These are phyloP conservation scores for Mucor circinelloides DNA, from an alignment of 371 early-diverging fungal species.

Conservation along the genomic window DNA sequence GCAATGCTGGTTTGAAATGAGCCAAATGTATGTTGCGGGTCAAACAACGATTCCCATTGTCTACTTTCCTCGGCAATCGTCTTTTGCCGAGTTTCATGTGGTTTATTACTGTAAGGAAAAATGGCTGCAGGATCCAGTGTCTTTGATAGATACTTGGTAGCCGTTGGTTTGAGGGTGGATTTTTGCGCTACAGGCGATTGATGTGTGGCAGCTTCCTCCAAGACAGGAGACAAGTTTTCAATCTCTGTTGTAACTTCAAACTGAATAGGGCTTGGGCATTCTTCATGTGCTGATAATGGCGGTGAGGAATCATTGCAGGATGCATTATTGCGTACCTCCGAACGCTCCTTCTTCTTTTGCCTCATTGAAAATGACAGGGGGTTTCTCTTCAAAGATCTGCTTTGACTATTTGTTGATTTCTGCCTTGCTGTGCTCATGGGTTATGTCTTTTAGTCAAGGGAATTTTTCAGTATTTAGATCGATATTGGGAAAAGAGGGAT, in stretches of 20 bases:
- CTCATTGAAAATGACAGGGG: background rate
- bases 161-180: background rate
- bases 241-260: background rate
- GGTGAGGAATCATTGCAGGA: background rate
- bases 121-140: background rate
- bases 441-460: background rate
- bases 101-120: slow-evolving; percentile 9
- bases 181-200: background rate
- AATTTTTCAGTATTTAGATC: background rate
- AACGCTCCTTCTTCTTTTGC: slow-evolving; percentile 5
- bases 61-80: slow-evolving; percentile 17
- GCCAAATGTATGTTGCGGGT: slow-evolving; percentile 26
- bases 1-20: slow-evolving; percentile 10
- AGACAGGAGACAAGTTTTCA: background rate
- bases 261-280: background rate
- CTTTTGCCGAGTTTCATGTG: background rate
- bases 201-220: background rate
- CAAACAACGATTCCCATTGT: slow-evolving; percentile 26
- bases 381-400: background rate
- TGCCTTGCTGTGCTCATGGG: background rate
- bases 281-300: background rate
- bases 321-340: slow-evolving; percentile 6
- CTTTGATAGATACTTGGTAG: background rate
- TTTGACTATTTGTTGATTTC: background rate
- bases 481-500: background rate